Conservation (phyloP, 2,329 filamentous ascomycete species). For the Colletotrichum magnum region DNA sequence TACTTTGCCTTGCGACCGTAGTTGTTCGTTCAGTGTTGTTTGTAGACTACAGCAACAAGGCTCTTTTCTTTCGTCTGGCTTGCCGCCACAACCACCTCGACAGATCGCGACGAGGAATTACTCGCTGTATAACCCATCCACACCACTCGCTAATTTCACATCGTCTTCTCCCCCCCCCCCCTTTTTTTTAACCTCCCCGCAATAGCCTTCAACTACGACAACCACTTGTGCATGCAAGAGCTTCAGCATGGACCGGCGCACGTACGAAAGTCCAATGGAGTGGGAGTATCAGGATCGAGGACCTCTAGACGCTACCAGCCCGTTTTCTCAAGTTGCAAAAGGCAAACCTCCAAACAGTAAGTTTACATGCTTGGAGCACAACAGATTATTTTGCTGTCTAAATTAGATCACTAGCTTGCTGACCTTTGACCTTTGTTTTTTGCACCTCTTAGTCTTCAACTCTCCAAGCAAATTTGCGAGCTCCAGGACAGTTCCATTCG, state of each 20-base stretch:
- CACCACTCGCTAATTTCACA: constrained; percentile 10
- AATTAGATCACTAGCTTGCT: not conserved
- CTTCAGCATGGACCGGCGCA: constrained; percentile 65
- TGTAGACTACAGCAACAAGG: constrained; percentile 10
- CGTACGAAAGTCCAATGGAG: constrained; percentile 75
- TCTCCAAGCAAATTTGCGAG: constrained; percentile 54
- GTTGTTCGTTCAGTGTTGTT: not conserved
- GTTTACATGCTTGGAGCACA: constrained; percentile 34
- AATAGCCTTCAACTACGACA: constrained; percentile 1
- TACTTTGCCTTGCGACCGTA: constrained; percentile 30
- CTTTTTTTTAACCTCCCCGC: not conserved
- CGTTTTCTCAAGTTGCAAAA: constrained; percentile 69
- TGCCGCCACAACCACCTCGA: constrained; percentile 15
- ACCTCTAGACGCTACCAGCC: constrained; percentile 72
- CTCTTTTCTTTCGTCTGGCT: constrained; percentile 15
- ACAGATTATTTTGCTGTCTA: not conserved
- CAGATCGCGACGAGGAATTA: constrained; percentile 8
- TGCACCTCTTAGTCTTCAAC: constrained; percentile 50
- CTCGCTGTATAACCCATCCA: not conserved
- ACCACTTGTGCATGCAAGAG: constrained; percentile 13
- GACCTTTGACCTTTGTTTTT: not conserved
- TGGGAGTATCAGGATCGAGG: constrained; percentile 74
- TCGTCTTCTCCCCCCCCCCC: not conserved
- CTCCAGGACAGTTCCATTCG: constrained; percentile 53
- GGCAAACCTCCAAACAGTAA: constrained; percentile 57